Evolutionary conservation across 192 early-diverging fungal species (phyloP), one percentile per base, ranked within the genome.

Genomic region (Podila epigama): DNA sequence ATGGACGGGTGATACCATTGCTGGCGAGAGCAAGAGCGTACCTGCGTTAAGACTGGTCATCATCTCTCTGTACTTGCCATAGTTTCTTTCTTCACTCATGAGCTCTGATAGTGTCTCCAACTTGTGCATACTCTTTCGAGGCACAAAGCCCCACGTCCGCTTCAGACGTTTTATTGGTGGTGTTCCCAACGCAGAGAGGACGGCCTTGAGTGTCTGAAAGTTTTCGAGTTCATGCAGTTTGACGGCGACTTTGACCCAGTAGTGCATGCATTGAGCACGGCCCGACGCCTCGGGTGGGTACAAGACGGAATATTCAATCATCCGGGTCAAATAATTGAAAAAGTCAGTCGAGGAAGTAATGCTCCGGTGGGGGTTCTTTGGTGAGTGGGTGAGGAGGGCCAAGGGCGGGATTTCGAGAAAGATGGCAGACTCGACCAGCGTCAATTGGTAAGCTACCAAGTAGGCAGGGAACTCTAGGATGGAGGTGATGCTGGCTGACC

Each of bases 251-350:
- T 91, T 89, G 62, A 91, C 87, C 92, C 92, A 94, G 31, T 83
- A 82, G 53, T 85, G 79, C n/a, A 93, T 83, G 27, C 79, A 79
- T 41, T 85, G 81, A 2, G 89, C 91, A 28, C 92, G 69, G 41
- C 80, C 81, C 8, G 83, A 77, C 2, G 89, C 80, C 66, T 87
- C 83, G 27, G 75, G 69, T 3, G 87, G 89, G 33, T 85, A 79
- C 29, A 94, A 63, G 29, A 94, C 88, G 0, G 92, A 85, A 66
- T 84, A 85, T 68, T 94, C 92, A 33, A 94, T 85, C 29, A 90
- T 58, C 12, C 91, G 82, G n/a, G 92, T 90, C 9, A 93, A 56
- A 63, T 90, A 93, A 64, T 94, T 94, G 87, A 94, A 94, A 78
- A 91, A 91, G 58, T 93, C 92, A 16, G 92, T 87, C 15, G 84